Evolutionary conservation across 106 monocot species (phyloP).

Genomic region (Gastrodia elata): DNA sequence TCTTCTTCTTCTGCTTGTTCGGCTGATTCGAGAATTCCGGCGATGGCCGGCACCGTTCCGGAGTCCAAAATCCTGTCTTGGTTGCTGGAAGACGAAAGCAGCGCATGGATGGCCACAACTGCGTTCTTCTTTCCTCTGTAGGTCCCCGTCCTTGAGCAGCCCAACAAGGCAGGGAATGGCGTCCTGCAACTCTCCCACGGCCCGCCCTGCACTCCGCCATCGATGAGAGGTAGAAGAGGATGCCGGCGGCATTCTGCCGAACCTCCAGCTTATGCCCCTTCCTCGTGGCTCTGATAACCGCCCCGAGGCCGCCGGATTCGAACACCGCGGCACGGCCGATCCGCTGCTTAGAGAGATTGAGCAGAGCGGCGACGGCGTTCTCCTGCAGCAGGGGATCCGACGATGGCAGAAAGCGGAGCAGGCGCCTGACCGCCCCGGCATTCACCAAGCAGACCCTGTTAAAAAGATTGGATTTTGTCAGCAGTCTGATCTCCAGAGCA

Average conservation of each 20-base stretch:
- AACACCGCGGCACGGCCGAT: slow-evolving; percentile 43
- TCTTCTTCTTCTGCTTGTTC: too few species aligned
- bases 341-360: slow-evolving; percentile 60
- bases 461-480: slow-evolving; percentile 47
- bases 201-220: slow-evolving; percentile 35
- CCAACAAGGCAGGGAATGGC: slow-evolving; percentile 54
- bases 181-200: slow-evolving; percentile 42
- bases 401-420: slow-evolving; percentile 46
- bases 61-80: slow-evolving; percentile 32
- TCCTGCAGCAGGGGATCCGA: slow-evolving; percentile 49
- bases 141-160: slow-evolving; percentile 34
- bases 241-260: slow-evolving; percentile 58
- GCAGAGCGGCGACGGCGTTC: slow-evolving; percentile 38
- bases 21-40: slow-evolving; percentile 22
- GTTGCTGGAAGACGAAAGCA: slow-evolving; percentile 38
- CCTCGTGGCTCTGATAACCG: slow-evolving; percentile 29
- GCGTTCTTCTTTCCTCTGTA: slow-evolving; percentile 65
- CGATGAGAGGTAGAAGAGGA: slow-evolving; percentile 68
- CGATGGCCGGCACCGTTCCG: slow-evolving; percentile 23
- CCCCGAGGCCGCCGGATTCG: slow-evolving; percentile 31
- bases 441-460: slow-evolving; percentile 56
- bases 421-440: slow-evolving; percentile 46
- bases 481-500: slow-evolving; percentile 43
- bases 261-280: slow-evolving; percentile 28
- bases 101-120: slow-evolving; percentile 32